phyloP scores from a whole-genome alignment of 2,329 filamentous ascomycete genomes.

The Pseudodiploospora longispora region DNA sequence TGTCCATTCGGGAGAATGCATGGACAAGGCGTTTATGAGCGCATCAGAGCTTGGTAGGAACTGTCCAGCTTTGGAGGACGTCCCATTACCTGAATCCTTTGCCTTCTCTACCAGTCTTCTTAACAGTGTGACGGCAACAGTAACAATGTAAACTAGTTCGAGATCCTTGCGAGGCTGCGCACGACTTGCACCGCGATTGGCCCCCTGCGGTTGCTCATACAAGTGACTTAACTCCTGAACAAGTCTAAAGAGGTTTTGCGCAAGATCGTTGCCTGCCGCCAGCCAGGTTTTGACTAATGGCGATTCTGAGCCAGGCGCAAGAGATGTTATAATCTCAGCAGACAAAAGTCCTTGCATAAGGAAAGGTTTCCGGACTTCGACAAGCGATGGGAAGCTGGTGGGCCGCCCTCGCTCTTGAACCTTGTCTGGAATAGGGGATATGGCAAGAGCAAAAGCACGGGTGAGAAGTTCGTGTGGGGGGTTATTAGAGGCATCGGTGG shows the following conservation, averaged over 20 bases:
- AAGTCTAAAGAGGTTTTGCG: slow-evolving; percentile 68
- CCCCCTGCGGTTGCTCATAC: slow-evolving; percentile 41
- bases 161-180: slow-evolving; percentile 35
- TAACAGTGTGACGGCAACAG: slow-evolving; percentile 60
- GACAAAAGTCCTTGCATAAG: slow-evolving; percentile 88
- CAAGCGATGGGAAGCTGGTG: slow-evolving; percentile 53
- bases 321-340: slow-evolving; percentile 75
- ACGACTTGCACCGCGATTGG: slow-evolving; percentile 21
- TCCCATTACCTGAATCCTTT: slow-evolving; percentile 44
- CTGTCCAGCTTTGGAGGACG: slow-evolving; percentile 46
- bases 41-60: slow-evolving; percentile 60
- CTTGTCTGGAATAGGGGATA: slow-evolving; percentile 74
- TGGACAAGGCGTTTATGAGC: slow-evolving; percentile 58
- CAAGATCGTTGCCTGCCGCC: slow-evolving; percentile 74
- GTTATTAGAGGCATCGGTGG: slow-evolving; percentile 56
- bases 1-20: slow-evolving; percentile 53
- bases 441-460: slow-evolving; percentile 75
- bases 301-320: slow-evolving; percentile 64
- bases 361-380: slow-evolving; percentile 79
- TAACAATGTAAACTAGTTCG: slow-evolving; percentile 55
- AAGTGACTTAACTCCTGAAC: slow-evolving; percentile 63
- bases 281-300: slow-evolving; percentile 74
- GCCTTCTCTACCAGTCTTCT: slow-evolving; percentile 61
- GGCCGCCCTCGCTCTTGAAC: slow-evolving; percentile 43
- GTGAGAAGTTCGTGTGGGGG: slow-evolving; percentile 75